phyloP scores from a whole-genome alignment of 495 filamentous ascomycete genomes.

The Sabuloglossum arenarium region DNA sequence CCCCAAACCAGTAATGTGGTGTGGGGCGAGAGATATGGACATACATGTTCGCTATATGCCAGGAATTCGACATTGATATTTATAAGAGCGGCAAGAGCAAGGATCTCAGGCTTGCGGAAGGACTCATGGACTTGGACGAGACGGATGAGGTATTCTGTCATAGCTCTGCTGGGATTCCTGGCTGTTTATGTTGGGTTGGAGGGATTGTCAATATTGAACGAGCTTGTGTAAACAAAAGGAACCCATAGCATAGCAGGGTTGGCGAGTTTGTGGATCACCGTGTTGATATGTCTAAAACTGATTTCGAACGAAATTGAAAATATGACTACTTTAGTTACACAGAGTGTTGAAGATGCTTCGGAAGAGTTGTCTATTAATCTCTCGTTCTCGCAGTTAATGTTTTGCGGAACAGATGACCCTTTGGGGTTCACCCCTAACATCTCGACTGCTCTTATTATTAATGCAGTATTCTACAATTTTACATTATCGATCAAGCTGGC shows the following conservation, averaged over 20 bases:
- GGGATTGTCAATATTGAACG: background rate
- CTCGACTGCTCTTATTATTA: too few relatives aligned
- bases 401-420: too few relatives aligned
- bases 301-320: too few relatives aligned
- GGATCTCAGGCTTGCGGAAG: conserved; percentile 73
- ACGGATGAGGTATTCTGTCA: conserved; percentile 47
- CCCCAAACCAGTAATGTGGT: background rate
- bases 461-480: too few relatives aligned
- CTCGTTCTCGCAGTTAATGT: too few relatives aligned
- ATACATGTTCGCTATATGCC: conserved; percentile 51
- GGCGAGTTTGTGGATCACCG: too few relatives aligned
- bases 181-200: background rate
- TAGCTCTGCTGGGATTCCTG: background rate
- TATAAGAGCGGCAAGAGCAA: conserved; percentile 53
- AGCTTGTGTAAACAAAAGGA: background rate
- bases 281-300: too few relatives aligned
- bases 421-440: too few relatives aligned
- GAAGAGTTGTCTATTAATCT: too few relatives aligned
- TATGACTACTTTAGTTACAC: too few relatives aligned
- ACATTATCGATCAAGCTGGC: too few relatives aligned
- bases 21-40: conserved; percentile 2
- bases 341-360: too few relatives aligned
- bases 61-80: conserved; percentile 48
- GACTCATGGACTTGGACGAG: conserved; percentile 80
- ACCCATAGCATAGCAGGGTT: background rate